These are phyloP conservation scores for Fusarium pseudonygamai DNA, from an alignment of 2,329 filamentous ascomycete genomes.

Conservation along the genomic window DNA sequence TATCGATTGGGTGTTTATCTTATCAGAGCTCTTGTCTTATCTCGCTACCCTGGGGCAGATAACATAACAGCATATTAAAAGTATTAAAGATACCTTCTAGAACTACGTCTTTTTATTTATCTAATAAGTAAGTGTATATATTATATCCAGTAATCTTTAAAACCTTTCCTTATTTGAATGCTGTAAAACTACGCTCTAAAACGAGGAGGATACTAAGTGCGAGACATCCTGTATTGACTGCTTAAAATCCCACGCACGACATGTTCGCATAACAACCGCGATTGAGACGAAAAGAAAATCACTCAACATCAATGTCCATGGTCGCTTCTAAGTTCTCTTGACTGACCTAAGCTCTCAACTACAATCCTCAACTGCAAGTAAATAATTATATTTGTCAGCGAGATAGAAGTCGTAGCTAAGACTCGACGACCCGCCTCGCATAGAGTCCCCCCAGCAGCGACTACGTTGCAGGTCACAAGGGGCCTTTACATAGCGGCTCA, in stretches of 20 bases:
- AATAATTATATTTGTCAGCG: not conserved
- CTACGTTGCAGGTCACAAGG: not conserved
- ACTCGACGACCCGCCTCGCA: fast-evolving
- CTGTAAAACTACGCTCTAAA: no score
- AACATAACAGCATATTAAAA: no score
- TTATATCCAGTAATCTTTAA: no score
- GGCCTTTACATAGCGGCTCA: fast-evolving
- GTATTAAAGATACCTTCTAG: no score
- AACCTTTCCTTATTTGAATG: fast-evolving
- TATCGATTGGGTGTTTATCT: fast-evolving
- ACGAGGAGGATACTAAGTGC: fast-evolving
- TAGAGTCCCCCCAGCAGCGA: fast-evolving
- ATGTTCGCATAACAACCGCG: no score
- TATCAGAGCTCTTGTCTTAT: not conserved
- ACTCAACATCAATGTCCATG: no score
- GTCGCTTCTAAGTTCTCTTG: no score
- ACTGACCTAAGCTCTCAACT: no score
- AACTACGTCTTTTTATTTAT: no score
- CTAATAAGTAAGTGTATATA: fast-evolving
- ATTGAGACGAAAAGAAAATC: no score
- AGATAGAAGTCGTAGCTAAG: not conserved
- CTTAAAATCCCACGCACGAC: no score
- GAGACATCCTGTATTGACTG: fast-evolving
- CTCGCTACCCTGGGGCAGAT: not conserved
- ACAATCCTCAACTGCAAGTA: no score